phyloP scores from a whole-genome alignment of 371 early-diverging fungal genomes.

The Parasitella parasitica region DNA sequence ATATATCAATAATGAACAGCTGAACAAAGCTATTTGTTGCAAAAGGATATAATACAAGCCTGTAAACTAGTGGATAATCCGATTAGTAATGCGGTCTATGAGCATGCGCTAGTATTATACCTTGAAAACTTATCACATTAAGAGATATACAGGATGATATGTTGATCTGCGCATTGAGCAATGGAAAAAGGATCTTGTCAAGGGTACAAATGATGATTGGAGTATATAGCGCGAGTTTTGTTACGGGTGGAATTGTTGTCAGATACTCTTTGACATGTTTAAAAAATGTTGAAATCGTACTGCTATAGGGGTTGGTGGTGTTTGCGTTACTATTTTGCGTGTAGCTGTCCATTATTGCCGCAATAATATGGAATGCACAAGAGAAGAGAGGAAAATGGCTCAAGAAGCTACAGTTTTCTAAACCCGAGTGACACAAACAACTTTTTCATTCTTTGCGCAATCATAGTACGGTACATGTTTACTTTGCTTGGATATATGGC shows the following conservation, averaged over 20 bases:
- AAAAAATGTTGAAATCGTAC: constrained; percentile 2
- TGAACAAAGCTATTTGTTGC: constrained; percentile 7
- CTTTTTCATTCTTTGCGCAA: too few relatives aligned
- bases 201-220: constrained; percentile 7
- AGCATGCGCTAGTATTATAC: background rate
- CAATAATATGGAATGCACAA: background rate
- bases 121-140: background rate
- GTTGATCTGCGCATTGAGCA: constrained; percentile 1
- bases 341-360: background rate
- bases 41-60: constrained; percentile 23
- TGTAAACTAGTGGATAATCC: constrained; percentile 1
- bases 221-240: constrained; percentile 3
- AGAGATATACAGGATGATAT: background rate
- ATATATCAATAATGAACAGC: constrained; percentile 6
- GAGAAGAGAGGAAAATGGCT: too few relatives aligned
- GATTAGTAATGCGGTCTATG: background rate
- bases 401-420: too few relatives aligned
- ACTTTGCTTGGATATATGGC: too few relatives aligned
- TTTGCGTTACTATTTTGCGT: background rate
- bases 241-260: constrained; percentile 17
- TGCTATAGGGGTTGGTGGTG: background rate
- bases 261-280: constrained; percentile 22
- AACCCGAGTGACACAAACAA: too few relatives aligned
- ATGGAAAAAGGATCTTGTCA: constrained; percentile 3
- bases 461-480: too few relatives aligned